Conservation (phyloP, 2,329 filamentous ascomycete species). For the Talaromyces sp. region DNA sequence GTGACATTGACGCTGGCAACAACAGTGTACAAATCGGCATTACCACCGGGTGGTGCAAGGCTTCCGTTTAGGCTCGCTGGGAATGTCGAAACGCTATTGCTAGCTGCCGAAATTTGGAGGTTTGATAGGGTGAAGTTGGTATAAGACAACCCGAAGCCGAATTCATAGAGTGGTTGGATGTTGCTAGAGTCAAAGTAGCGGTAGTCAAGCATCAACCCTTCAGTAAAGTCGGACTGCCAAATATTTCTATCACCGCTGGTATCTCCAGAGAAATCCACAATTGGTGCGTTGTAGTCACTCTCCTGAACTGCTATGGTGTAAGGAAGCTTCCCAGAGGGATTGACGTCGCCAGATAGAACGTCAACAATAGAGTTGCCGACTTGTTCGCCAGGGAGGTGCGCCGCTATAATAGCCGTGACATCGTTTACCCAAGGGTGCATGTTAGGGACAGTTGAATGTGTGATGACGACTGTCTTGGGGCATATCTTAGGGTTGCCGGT, state of each 20-base stretch:
- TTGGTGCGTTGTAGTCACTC: constrained; percentile 39
- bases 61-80: constrained; percentile 7
- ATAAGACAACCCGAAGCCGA: constrained; percentile 47
- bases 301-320: constrained; percentile 11
- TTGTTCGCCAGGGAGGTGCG: constrained; percentile 67
- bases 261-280: constrained; percentile 23
- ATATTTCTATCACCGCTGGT: constrained; percentile 42
- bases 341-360: constrained; percentile 58
- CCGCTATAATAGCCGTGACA: constrained; percentile 62
- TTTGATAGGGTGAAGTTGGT: constrained; percentile 9
- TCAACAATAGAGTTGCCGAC: constrained; percentile 63
- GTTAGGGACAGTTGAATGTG: constrained; percentile 63
- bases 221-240: constrained; percentile 38
- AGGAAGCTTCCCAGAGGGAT: constrained; percentile 63
- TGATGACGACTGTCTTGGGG: constrained; percentile 61
- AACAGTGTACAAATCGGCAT: constrained; percentile 48
- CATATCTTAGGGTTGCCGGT: constrained; percentile 3
- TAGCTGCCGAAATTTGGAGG: background rate
- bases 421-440: constrained; percentile 64
- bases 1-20: constrained; percentile 44
- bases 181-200: constrained; percentile 47
- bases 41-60: constrained; percentile 42
- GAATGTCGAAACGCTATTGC: background rate
- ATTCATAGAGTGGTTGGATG: constrained; percentile 49
- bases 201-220: constrained; percentile 51